Evolutionary conservation across 768 basidiomycete species (phyloP), one percentile per base, ranked within the genome.

Genomic region (Tulasnella sp.): DNA sequence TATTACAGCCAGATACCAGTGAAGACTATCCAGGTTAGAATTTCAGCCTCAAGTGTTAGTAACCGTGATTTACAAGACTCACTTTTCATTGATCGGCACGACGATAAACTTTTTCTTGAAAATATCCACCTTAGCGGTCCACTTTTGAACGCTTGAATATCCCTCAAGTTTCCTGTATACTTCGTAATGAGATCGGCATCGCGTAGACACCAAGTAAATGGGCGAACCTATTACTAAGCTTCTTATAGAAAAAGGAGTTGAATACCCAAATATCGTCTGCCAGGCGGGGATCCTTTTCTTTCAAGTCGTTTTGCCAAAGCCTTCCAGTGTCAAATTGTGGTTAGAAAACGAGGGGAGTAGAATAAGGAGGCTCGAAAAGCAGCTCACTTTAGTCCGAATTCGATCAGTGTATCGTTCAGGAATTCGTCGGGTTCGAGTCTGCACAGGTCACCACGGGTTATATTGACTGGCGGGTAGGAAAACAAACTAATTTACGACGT

Each of bases 181-280:
- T 89, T 79, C 54, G 12, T 79, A 25, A 81, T 79, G 80, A 82
- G 81, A 78, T 71, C 71, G 64, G 52, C 54, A 15, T 74, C 37
- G 34, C 37, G 37, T 49, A 4, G 19, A 54, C n/a, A 52, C 45
- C 29, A 22, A 70, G 25, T 45, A 31, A 36, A 22, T 14, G n/a
- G 29, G 29, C 81, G 85, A 81, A 90, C 90, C 86, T 88, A 81
- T 88, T 91, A 76, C 91, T 91, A 36, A 99, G 84, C 83, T 97
- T 97, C 85, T 96, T 94, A 85, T 96, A 99, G 83, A 99, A 99
- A 84, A 98, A 99, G 0, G 96, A 96, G 82, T 91, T 99, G 85
- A 99, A 99, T 4, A 99, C 88, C 80, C 98, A 91, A 0, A 96
- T 86, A 79, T 93, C 87, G 2, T 90, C 87, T 1, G 89, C 92